Base-by-base conservation (phyloP, 371 early-diverging fungal genomes). In the Mortierella sp. region DNA sequence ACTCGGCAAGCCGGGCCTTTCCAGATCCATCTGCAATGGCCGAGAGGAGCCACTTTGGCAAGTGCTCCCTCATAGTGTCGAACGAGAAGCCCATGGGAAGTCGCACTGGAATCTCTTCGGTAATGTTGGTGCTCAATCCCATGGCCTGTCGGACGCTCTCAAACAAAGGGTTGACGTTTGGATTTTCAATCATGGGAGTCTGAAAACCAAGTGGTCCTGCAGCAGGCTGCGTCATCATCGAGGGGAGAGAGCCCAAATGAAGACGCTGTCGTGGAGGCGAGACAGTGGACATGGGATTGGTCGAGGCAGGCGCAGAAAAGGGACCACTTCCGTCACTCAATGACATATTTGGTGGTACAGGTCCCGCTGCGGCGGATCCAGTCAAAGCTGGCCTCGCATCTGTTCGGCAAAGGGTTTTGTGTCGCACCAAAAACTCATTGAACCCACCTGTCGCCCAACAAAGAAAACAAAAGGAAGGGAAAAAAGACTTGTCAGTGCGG, bases 111-210 rank as follows among this genome's bases (percentile, higher is more conserved):
- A 85, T 85, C 74, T 85, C 85, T 50, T 83, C 83, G 11, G 85
- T 85, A 55, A 85, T 85, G 37, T 80, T 81, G 44, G 85, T 81
- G 69, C 81, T 81, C 70, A 85, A 43, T 43, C 85, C 85, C 78
- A 85, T 85, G 1, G 85, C 78, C 71, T 85, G 85, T 19, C 85
- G 85, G 13, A 85, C 85, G 76, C 81, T 85, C 55, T 85, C 85
- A 78, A 85, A 85, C 71, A 85, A 53, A 28, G 85, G 85, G 59
- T 85, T 85, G 44, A 85, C 79, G 69, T 85, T 85, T 1, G 85
- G 85, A 54, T 85, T 81, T 73, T 85, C 85, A 54, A 85, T 80
- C 85, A 85, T 85, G 44, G 85, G 85, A 3, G 85, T 85, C 48
- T 85, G 85, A 50, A 76, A 81, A 44, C 78, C 81, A 5, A 81